Percentiles rank a stretch among this genome's conserved stretches.
Conservation (phyloP, 2,329 filamentous ascomycete genomes). For the Immersiporthe knoxdaviesiana region DNA sequence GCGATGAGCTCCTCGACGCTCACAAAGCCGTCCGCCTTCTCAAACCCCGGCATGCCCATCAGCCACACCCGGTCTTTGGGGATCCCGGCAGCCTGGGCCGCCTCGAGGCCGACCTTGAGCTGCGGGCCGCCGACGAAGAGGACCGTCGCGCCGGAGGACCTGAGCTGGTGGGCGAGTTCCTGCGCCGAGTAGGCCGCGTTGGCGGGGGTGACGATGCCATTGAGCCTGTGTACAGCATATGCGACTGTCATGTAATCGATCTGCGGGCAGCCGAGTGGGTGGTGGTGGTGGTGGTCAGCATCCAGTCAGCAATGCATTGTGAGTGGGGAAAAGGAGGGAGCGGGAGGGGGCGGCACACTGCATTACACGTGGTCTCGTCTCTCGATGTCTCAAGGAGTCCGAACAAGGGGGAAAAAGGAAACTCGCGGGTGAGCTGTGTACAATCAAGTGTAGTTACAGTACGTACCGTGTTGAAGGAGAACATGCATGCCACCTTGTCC, state of each 20-base stretch:
- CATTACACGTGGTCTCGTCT: not conserved
- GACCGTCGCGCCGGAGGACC: constrained; percentile 68
- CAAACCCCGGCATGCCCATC: constrained; percentile 66
- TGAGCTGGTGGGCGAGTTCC: constrained; percentile 74
- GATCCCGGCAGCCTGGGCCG: constrained; percentile 65
- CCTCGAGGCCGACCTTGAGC: constrained; percentile 65
- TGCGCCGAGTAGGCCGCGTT: constrained; percentile 73
- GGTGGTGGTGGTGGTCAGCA: not conserved
- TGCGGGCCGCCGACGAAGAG: constrained; percentile 74
- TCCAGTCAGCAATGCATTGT: not conserved
- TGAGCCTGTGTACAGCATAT: constrained; percentile 74
- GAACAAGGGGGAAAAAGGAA: too few species aligned
- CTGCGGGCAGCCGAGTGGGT: constrained; percentile 43
- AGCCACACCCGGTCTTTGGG: constrained; percentile 69
- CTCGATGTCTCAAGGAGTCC: not conserved
- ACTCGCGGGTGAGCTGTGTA: not conserved
- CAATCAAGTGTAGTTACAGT: not conserved
- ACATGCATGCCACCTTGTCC: constrained; percentile 79
- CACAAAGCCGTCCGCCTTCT: constrained; percentile 57
- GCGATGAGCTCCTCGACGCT: constrained; percentile 69
- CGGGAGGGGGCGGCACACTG: not conserved
- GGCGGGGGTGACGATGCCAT: constrained; percentile 74
- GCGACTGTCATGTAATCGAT: constrained; percentile 75
- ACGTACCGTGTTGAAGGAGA: constrained; percentile 77
- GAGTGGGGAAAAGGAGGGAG: not conserved